Evolutionary conservation across 441 rosid genomes (phyloP).

Genomic region (Aleurites moluccanus): DNA sequence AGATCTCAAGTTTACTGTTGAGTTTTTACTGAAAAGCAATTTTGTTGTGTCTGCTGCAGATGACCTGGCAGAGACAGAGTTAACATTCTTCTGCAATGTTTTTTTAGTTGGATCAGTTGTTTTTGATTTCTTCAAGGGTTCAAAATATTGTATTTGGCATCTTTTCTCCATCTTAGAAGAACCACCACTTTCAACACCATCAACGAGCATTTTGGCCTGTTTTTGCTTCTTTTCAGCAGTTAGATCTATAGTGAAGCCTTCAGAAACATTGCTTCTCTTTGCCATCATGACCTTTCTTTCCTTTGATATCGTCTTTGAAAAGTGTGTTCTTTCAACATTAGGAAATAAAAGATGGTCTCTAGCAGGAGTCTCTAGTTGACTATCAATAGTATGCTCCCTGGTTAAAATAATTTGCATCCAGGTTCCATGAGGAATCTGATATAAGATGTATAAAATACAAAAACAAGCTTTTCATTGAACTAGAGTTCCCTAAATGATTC

Average conservation of each 20-base stretch:
- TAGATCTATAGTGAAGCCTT: constrained; percentile 16
- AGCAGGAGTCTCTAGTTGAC: constrained; percentile 42
- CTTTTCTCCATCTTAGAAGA: constrained; percentile 14
- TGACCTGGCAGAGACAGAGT: constrained; percentile 11
- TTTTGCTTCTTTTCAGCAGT: constrained; percentile 28
- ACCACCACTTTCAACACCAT: constrained; percentile 18
- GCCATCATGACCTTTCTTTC: too few relatives aligned
- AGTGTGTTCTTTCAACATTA: constrained; percentile 29
- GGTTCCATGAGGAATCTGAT: neutral
- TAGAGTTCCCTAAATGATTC: constrained; percentile 21
- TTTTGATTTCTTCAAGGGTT: constrained; percentile 25
- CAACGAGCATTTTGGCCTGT: neutral
- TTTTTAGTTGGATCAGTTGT: constrained; percentile 19
- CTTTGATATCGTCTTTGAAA: constrained; percentile 14
- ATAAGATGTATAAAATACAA: neutral
- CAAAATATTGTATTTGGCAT: constrained; percentile 14
- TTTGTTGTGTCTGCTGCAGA: constrained; percentile 17
- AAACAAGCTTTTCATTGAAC: neutral
- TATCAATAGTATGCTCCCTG: constrained; percentile 54
- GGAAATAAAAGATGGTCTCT: constrained; percentile 70
- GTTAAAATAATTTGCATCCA: constrained; percentile 22
- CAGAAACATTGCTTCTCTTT: constrained; percentile 23
- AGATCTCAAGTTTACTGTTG: constrained; percentile 17
- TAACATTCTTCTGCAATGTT: constrained; percentile 18
- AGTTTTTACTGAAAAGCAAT: constrained; percentile 8